Conservation (phyloP, 177 flowering plant genomes). For the Tripterygium wilfordii region DNA sequence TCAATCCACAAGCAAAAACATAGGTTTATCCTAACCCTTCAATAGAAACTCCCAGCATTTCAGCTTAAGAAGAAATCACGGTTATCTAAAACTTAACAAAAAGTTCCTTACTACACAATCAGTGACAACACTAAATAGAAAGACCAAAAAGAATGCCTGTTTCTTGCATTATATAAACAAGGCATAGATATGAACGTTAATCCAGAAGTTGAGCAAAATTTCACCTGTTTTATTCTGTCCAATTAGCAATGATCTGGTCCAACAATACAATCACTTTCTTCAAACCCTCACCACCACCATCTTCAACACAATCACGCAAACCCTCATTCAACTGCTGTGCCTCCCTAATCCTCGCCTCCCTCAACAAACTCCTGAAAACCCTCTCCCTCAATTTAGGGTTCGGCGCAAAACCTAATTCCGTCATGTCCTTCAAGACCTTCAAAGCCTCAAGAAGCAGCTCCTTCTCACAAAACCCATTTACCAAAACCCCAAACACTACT, state of each 20-base stretch:
- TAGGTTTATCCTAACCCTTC: no score
- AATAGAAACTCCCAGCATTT: no score
- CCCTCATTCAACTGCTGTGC: slow-evolving; percentile 34
- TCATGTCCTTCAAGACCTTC: slow-evolving; percentile 37
- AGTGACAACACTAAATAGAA: no score
- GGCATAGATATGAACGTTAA: slow-evolving; percentile 1
- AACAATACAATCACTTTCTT: slow-evolving; percentile 15
- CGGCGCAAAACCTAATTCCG: slow-evolving; percentile 15
- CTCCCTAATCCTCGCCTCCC: slow-evolving; percentile 51
- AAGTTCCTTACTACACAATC: no score
- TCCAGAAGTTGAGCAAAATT: no score
- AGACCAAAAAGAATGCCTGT: no score
- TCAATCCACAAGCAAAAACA: no score
- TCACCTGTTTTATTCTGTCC: slow-evolving; percentile 26
- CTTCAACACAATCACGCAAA: slow-evolving; percentile 13
- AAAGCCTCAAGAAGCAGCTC: slow-evolving; percentile 32
- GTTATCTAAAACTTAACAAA: no score
- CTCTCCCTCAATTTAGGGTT: slow-evolving; percentile 19
- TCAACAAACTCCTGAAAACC: slow-evolving; percentile 39
- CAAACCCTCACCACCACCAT: slow-evolving; percentile 10
- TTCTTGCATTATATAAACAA: background rate
- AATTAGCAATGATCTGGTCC: slow-evolving; percentile 28
- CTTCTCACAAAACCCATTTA: slow-evolving; percentile 32
- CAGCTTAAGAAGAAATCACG: no score
- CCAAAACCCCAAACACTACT: slow-evolving; percentile 18